Evolutionary conservation across 257 asterid species (phyloP).

Genomic region (Asclepias syriaca): DNA sequence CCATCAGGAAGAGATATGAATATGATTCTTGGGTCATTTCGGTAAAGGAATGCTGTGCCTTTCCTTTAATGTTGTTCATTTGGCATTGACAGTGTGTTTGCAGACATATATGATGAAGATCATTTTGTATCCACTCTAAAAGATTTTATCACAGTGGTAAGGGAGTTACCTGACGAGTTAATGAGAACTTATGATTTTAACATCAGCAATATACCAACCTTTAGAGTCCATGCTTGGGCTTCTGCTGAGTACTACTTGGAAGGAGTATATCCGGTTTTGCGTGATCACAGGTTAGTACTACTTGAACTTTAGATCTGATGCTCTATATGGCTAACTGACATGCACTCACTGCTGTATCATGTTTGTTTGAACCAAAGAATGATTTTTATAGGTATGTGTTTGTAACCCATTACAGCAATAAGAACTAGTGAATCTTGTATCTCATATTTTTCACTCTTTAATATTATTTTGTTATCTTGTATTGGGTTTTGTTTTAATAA

Average conservation of each 20-base stretch:
- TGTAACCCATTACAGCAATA: too few species aligned
- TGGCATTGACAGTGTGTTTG: slow-evolving; percentile 51
- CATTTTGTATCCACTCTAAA: slow-evolving; percentile 61
- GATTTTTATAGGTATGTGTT: too few species aligned
- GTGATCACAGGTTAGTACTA: slow-evolving; percentile 45
- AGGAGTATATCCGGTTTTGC: slow-evolving; percentile 64
- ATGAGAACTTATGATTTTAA: slow-evolving; percentile 60
- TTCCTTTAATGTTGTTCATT: slow-evolving; percentile 1
- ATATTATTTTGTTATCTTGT: too few species aligned
- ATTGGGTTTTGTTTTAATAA: too few species aligned
- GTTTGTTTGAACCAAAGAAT: too few species aligned
- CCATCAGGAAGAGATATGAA: neutral
- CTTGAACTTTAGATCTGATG: too few species aligned
- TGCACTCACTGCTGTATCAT: too few species aligned
- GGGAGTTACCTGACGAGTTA: slow-evolving; percentile 55
- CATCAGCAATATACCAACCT: slow-evolving; percentile 56
- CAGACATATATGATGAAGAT: slow-evolving; percentile 78
- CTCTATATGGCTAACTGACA: too few species aligned
- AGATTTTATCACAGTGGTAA: slow-evolving; percentile 56
- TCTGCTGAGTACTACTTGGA: slow-evolving; percentile 62
- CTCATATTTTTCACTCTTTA: too few species aligned
- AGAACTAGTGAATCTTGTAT: too few species aligned
- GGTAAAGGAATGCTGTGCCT: neutral
- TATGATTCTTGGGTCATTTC: neutral
- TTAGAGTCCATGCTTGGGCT: slow-evolving; percentile 75